Base-by-base conservation (phyloP, 23 red algal species). In the Gracilariopsis chorda region DNA sequence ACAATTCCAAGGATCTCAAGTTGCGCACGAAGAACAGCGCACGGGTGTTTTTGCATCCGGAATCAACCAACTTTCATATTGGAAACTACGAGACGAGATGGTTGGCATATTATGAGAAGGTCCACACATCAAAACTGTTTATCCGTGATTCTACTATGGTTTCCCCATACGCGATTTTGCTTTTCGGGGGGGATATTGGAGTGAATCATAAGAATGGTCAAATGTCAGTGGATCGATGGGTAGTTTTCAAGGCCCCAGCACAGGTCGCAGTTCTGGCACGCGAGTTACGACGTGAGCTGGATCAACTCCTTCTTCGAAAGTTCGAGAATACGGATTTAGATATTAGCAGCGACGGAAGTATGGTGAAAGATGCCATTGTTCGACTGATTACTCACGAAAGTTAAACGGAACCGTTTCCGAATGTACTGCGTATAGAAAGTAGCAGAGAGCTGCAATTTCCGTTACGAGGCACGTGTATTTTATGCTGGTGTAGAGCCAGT, bases 211-310 rank as follows among this genome's bases (percentile, higher is more conserved):
- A 98, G 40, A 79, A 73, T n/a, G 90, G 80, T 32, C 80, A 79
- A 71, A 77, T 98, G 49, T 73, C 83, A 46, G 79, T 98, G 34
- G 95, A 98, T 72, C 72, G 77, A 1, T 98, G 95, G 95, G 79
- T 88, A 25, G 27, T 82, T 16, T 98, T 98, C 80, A 87, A 67
- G 34, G 84, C 77, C 12, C 84, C 90, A 10, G 95, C 95, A 4
- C 77, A 75, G 39, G 86, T 90, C 16, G 95, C 78, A 21, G 74
- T 92, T 49, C 59, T 98, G 40, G 86, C 92, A 13, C 73, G 91
- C 14, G 88, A 81, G 51, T 39, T 94, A 36, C 95, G 95, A 16
- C 70, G 76, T 30, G 35, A 89, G 41, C 62, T 94, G 48, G 95
- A 98, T 45, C 51, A 37, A 23, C 46, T 92, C 33, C 74, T 97